Evolutionary conservation across 805 yeast species (phyloP), one percentile per base, ranked within the genome.

Genomic region (Wickerhamiella occidentalis): DNA sequence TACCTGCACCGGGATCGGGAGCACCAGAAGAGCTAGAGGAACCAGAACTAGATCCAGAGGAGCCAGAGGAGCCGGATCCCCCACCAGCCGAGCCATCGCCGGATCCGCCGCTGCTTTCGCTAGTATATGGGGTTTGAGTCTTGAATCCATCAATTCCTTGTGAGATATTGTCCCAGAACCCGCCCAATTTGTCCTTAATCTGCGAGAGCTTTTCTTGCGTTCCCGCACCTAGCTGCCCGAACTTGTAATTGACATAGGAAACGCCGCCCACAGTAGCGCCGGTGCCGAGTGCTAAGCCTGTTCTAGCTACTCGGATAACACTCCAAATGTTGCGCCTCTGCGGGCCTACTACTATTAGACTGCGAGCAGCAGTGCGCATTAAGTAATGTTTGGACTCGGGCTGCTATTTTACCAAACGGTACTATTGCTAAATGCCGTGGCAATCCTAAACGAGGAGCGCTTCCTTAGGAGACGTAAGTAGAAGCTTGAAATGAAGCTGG

Each of bases 191-290:
- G n/a, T 63, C 95, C 49, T 76, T 76, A 22, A 81, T 69, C 51
- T 77, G 70, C 7, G 72, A 70, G 40, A 90, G 57, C 59, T 78
- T 77, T 52, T 83, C 94, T 49, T 72, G 72, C 0, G 95, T 77
- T 57, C 75, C 85, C 35, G 64, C 70, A 0, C 85, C 73, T 1
- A 94, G 94, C 64, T 90, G 94, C 35, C 87, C 94, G 8, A 88
- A 83, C 63, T 92, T 90, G 64, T 88, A 88, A 17, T 88, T 86
- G 45, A 90, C 80, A 61, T 87, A 92, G 2, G 95, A 82, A 0
- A 95, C 94, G 6, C 94, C 95, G 9, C 96, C 97, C 2, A 94
- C 96, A 30, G 87, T 65, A 0, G 95, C 87, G 1, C 96, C 97
- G 0, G 87, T 68, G 54, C 90, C 69, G 55, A 81, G 81, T 0